phyloP scores from a whole-genome alignment of 495 filamentous ascomycete species.

The Talaromyces proteolyticus region DNA sequence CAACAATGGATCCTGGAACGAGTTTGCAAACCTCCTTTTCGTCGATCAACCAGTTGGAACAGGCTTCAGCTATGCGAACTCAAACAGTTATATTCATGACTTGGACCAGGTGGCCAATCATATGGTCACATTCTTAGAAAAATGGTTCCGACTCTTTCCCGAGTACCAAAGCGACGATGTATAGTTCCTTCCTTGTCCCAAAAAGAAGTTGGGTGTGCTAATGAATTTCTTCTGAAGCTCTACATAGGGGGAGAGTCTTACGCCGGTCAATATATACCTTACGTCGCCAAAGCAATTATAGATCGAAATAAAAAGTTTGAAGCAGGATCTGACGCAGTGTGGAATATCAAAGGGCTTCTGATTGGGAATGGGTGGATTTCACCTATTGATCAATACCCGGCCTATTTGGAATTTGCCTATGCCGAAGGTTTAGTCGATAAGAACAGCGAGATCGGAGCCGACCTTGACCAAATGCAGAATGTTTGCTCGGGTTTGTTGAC shows the following conservation, averaged over 20 bases:
- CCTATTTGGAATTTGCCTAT: constrained; percentile 76
- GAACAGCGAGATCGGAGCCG: constrained; percentile 55
- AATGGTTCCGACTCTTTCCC: constrained; percentile 84
- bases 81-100: constrained; percentile 76
- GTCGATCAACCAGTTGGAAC: constrained; percentile 96
- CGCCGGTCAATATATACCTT: constrained; percentile 94
- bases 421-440: constrained; percentile 63
- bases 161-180: constrained; percentile 93
- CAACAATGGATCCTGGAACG: constrained; percentile 92
- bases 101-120: constrained; percentile 84
- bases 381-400: constrained; percentile 81
- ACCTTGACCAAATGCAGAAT: constrained; percentile 66
- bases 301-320: constrained; percentile 59
- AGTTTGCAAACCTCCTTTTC: constrained; percentile 94
- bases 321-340: constrained; percentile 32
- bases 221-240: constrained; percentile 47
- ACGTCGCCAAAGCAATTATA: constrained; percentile 84
- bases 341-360: constrained; percentile 82
- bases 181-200: too few species aligned
- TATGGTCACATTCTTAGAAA: constrained; percentile 82
- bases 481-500: constrained; percentile 54
- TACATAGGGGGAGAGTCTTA: constrained; percentile 96
- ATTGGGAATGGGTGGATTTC: constrained; percentile 99
- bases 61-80: constrained; percentile 91
- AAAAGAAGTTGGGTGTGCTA: background rate